Evolutionary conservation across 2,329 filamentous ascomycete species (phyloP), one percentile per base, ranked within the genome.

Genomic region (Cladosporium sp.): DNA sequence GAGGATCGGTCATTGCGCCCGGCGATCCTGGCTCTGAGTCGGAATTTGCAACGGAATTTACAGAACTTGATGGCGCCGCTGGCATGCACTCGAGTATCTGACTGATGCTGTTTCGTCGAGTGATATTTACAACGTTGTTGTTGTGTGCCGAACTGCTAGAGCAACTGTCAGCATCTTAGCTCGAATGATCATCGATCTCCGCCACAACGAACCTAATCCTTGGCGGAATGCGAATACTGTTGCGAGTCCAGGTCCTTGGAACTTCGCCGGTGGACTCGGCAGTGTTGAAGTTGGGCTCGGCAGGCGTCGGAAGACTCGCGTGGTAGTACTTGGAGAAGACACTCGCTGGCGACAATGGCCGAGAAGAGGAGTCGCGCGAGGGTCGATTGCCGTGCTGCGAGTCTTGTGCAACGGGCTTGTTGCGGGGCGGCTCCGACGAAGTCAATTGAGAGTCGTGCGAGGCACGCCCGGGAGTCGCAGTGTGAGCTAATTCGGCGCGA

Each of bases 11-110:
- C 52, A 54, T 56, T 4, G 43, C 46, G 18, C 58, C 58, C 31
- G 54, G 58, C n/a, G 56, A 51, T 16, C 42, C 41, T 3, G 57
- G 56, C 19, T 44, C 43, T 14, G 50, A 53, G 9, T 46, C 43
- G 9, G 50, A 33, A 35, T 34, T 32, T 18, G 42, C 11, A 11
- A 14, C 22, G 22, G 48, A 14, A 43, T 16, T 11, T 4, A 14
- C 16, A 9, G 35, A 38, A 3, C 16, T 38, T 13, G 13, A 14
- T 38, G 35, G 43, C 11, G 28, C 28, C 11, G 28, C 43, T 37
- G 43, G 50, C 50, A 46, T 46, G 50, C 50, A 31, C 34, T 46
- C 28, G 4, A 53, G 19, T 14, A 53, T 46, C 18, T 46, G 28
- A 18, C 46, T 37, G 11, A 53, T 53, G 28, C 50, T 53, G 18